These are phyloP conservation scores for Avena insularis DNA, from an alignment of 176 grass and related monocot genomes.

Conservation along the genomic window DNA sequence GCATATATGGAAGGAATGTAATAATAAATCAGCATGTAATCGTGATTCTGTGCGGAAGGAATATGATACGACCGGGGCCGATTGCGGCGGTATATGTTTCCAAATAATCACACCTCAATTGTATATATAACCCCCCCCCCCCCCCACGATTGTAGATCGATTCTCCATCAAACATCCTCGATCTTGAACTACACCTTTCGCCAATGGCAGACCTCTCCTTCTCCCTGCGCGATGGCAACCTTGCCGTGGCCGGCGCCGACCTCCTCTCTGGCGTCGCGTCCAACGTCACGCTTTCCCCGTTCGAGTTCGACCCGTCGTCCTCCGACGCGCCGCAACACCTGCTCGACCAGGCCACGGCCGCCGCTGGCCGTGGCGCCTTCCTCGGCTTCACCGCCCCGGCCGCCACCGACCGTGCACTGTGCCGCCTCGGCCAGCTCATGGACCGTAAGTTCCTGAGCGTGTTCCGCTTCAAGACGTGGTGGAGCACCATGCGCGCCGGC, in stretches of 20 bases:
- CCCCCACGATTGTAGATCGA: too few species aligned
- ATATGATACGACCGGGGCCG: too few species aligned
- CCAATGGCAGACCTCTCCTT: conserved; percentile 32
- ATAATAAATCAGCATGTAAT: too few species aligned
- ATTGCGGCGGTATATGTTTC: too few species aligned
- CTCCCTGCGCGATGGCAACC: conserved; percentile 37
- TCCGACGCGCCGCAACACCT: background rate
- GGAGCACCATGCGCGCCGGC: conserved; percentile 71
- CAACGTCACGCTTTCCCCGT: conserved; percentile 51
- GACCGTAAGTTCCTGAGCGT: conserved; percentile 63
- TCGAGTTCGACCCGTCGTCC: background rate
- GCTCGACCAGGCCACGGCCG: background rate
- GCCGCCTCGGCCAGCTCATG: conserved; percentile 47
- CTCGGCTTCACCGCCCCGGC: conserved; percentile 50
- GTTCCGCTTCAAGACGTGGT: conserved; percentile 91
- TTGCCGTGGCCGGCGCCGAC: conserved; percentile 40
- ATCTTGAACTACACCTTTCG: background rate
- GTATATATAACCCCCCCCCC: too few species aligned
- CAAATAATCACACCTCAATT: too few species aligned
- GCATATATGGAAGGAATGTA: too few species aligned
- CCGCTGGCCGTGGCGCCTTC: conserved; percentile 44
- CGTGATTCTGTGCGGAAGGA: too few species aligned
- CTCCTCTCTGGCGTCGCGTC: conserved; percentile 56
- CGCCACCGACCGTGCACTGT: conserved; percentile 47
- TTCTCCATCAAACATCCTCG: too few species aligned